Evolutionary conservation across 116 monocot genomes (phyloP), one percentile per base, ranked within the genome.

Genomic region (Phalaenopsis hybrid): DNA sequence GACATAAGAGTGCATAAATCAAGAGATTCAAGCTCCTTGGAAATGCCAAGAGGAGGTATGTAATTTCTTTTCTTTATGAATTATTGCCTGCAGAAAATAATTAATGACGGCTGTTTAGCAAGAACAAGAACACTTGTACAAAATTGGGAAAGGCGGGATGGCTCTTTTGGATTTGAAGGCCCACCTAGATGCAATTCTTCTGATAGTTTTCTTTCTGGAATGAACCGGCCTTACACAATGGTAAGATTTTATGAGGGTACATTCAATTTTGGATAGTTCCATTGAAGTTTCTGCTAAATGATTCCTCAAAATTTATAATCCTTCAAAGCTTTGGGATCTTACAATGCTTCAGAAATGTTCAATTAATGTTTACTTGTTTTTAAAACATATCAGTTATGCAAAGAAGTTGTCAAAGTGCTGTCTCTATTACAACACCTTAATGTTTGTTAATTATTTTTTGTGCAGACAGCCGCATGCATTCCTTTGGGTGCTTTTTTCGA

Each of bases 1-100:
- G 86, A 91, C 81, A 84, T 85, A 55, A 86, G 90, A 84, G 79
- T 83, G 12, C 84, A 80, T 37, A 96, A 90, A 80, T 79, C 90
- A 23, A 92, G 89, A 79, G 86, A 92, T 55, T 51, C 86, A 34
- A 79, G 74, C 76, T 87, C 86, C 55, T 65, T 87, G 61, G 95
- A 87, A 80, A 77, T 86, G 83, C 76, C 90, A 75, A 96, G 67
- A 90, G 85, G 88, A 88, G 95, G 95, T 93, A 91, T 65, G 48
- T 52, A 57, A n/a, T 67, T 68, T 28, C 61, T 80, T 44, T 12
- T 50, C 5, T 51, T 23, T 50, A 45, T 49, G 28, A 51, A 77
- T 4, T 25, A 25, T 83, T 68, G 52, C 75, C 52, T 78, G 21
- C 23, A n/a, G 12, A 58, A 78, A 50, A 41, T 45, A 49, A 25